Conservation (phyloP, 495 filamentous ascomycete species). For the Talaromyces wortmannii region DNA sequence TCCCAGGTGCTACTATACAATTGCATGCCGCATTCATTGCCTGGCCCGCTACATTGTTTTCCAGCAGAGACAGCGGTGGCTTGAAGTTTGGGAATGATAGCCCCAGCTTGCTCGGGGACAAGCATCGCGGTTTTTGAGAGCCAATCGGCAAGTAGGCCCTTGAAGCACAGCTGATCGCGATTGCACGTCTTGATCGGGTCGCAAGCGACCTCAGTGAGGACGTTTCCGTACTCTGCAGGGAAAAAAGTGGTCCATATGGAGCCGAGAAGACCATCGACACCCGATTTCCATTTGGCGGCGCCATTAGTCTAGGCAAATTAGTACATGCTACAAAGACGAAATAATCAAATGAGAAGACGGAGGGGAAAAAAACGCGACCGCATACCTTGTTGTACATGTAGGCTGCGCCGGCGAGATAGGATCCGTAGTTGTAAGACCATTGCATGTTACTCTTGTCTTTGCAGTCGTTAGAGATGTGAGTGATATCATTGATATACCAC, state of each 20-base stretch:
- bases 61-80: constrained; percentile 55
- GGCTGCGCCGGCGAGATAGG: constrained; percentile 65
- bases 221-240: constrained; percentile 47
- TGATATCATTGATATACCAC: constrained; percentile 62
- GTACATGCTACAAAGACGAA: not conserved
- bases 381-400: constrained; percentile 70
- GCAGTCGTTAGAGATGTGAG: constrained; percentile 51
- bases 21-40: constrained; percentile 45
- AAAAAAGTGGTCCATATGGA: constrained; percentile 38
- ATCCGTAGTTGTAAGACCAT: constrained; percentile 73
- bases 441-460: constrained; percentile 53
- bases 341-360: not conserved
- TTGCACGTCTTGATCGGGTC: constrained; percentile 60
- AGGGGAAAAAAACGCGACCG: not conserved
- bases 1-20: constrained; percentile 45
- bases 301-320: constrained; percentile 30
- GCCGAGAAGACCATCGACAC: constrained; percentile 48
- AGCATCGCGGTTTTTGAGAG: constrained; percentile 59
- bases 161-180: constrained; percentile 66
- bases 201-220: constrained; percentile 66
- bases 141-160: constrained; percentile 68
- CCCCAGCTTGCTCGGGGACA: constrained; percentile 52
- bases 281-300: constrained; percentile 46
- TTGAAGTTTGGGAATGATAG: constrained; percentile 50
- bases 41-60: constrained; percentile 46